Conservation (phyloP, 1,139 yeast species). For the Saccharomyces hybrid region DNA sequence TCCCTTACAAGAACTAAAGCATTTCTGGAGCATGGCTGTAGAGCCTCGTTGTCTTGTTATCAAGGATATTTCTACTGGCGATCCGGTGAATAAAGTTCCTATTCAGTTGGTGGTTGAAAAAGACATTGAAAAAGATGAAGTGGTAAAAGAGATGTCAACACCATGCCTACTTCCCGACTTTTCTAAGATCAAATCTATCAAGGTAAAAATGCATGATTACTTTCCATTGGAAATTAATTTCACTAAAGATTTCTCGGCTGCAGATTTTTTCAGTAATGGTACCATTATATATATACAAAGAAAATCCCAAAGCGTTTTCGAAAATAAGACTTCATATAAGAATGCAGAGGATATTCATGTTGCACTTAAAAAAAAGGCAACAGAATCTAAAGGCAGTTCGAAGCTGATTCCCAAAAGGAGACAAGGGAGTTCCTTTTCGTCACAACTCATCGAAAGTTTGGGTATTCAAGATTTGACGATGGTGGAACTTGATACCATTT, state of each 20-base stretch:
- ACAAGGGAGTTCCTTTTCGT: slow-evolving; percentile 1
- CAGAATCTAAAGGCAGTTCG: slow-evolving; percentile 1
- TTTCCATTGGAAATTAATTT: slow-evolving; percentile 26
- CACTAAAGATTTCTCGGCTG: slow-evolving; percentile 13
- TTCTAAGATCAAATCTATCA: slow-evolving; percentile 35
- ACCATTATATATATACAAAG: slow-evolving; percentile 23
- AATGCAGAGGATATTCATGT: slow-evolving; percentile 11
- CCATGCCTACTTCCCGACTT: slow-evolving; percentile 70
- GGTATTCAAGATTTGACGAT: slow-evolving; percentile 16
- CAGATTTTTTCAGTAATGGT: slow-evolving; percentile 24
- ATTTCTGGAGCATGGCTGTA: slow-evolving; percentile 84
- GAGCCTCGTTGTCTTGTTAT: slow-evolving; percentile 74
- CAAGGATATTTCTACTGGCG: slow-evolving; percentile 56
- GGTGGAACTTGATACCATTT: slow-evolving; percentile 15
- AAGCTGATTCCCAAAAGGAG: not conserved
- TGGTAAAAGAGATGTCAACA: slow-evolving; percentile 32
- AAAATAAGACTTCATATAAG: slow-evolving; percentile 3
- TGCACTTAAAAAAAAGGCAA: slow-evolving; percentile 10
- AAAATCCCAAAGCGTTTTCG: not conserved
- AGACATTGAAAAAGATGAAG: slow-evolving; percentile 36
- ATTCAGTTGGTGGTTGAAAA: slow-evolving; percentile 43
- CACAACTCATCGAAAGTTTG: slow-evolving; percentile 7
- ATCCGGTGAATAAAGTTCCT: slow-evolving; percentile 35
- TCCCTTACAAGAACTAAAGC: slow-evolving; percentile 78
- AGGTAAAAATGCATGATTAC: slow-evolving; percentile 18